These are phyloP conservation scores for Glarea lozoyensis DNA, from an alignment of 495 filamentous ascomycete genomes.

Conservation along the genomic window DNA sequence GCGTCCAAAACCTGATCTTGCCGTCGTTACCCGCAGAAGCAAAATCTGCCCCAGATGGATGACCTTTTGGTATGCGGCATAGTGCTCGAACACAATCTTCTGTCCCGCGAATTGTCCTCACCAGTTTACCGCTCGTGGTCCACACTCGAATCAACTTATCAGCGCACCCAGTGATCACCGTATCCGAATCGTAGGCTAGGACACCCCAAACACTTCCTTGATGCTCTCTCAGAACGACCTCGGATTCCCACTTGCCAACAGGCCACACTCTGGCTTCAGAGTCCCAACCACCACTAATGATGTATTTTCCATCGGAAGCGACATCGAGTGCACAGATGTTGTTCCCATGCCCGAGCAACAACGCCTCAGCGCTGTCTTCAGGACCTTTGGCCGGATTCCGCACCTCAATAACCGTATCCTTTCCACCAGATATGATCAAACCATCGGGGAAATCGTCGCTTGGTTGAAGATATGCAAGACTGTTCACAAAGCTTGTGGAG, in stretches of 20 bases:
- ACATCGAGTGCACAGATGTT: constrained; percentile 87
- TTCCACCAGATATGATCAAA: constrained; percentile 75
- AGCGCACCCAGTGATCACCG: constrained; percentile 84
- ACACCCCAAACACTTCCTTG: constrained; percentile 85
- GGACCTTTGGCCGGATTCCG: constrained; percentile 52
- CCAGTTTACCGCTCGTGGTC: constrained; percentile 51
- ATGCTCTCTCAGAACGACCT: constrained; percentile 64
- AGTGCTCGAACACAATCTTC: constrained; percentile 78
- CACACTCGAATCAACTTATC: constrained; percentile 85
- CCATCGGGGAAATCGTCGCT: constrained; percentile 66
- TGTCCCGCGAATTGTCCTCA: constrained; percentile 61
- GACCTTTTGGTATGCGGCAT: constrained; percentile 66
- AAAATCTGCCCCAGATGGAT: constrained; percentile 76
- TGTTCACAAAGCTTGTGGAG: constrained; percentile 76
- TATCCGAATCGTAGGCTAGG: constrained; percentile 68
- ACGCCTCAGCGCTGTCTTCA: constrained; percentile 69
- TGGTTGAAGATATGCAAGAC: constrained; percentile 67
- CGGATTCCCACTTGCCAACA: constrained; percentile 65
- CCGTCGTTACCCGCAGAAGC: constrained; percentile 87
- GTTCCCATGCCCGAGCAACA: constrained; percentile 75
- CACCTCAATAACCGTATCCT: constrained; percentile 89
- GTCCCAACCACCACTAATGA: constrained; percentile 97
- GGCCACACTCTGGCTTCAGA: constrained; percentile 71
- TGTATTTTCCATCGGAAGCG: constrained; percentile 53
- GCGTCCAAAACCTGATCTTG: constrained; percentile 73